These are phyloP conservation scores for Kitagawia praeruptora DNA, from an alignment of 129 eudicot genomes.

Conservation along the genomic window DNA sequence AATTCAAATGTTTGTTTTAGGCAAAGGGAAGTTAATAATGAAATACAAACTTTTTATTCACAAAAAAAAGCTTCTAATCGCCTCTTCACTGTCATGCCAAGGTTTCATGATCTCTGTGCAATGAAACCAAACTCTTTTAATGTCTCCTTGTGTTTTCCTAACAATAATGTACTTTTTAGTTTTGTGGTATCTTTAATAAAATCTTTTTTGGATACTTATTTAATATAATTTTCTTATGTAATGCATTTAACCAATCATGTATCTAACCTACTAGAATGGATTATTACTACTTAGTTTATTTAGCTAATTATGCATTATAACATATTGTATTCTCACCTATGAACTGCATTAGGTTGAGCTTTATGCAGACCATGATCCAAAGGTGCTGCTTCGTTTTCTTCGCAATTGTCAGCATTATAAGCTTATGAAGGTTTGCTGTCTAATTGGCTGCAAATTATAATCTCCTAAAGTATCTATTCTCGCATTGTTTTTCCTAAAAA, in stretches of 20 bases:
- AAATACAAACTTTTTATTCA: not conserved
- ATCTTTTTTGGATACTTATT: not conserved
- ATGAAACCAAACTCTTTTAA: not conserved
- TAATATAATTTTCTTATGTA: not conserved
- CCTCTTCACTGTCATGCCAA: not conserved
- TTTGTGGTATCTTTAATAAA: not conserved
- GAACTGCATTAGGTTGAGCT: conserved; percentile 71
- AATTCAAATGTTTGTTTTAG: not conserved
- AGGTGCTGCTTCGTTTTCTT: conserved; percentile 90
- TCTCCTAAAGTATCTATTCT: conserved; percentile 6
- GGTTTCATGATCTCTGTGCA: not conserved
- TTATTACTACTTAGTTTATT: not conserved
- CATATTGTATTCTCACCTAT: not conserved
- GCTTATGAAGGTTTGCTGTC: conserved; percentile 73
- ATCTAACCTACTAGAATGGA: not conserved
- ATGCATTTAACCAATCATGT: not conserved
- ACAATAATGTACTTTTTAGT: not conserved
- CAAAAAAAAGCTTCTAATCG: not conserved
- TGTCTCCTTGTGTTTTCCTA: not conserved
- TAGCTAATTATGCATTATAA: not conserved
- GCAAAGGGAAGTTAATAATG: not conserved
- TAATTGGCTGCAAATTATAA: not conserved
- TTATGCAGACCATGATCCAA: conserved; percentile 76
- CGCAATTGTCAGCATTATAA: conserved; percentile 95
- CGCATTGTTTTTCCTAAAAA: conserved; percentile 11